Conservation (phyloP, 106 monocot genomes). For the Acorus calamus region DNA sequence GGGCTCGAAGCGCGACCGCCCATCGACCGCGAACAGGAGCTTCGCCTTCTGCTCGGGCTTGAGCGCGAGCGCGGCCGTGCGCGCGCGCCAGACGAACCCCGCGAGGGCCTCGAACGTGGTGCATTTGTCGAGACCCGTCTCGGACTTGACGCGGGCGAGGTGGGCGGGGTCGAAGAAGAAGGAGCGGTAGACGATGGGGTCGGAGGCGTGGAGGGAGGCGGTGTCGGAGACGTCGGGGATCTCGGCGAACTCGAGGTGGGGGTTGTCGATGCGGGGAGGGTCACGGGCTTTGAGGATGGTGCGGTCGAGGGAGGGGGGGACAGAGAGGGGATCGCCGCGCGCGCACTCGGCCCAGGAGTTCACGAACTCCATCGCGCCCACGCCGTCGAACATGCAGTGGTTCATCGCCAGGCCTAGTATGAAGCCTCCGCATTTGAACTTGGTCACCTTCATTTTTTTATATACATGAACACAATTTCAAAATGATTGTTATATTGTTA, state of each 20-base stretch:
- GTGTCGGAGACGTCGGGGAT: constrained; percentile 26
- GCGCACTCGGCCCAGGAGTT: constrained; percentile 39
- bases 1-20: constrained; percentile 20
- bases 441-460: constrained; percentile 31
- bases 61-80: constrained; percentile 22
- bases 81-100: constrained; percentile 37
- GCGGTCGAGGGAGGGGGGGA: constrained; percentile 39
- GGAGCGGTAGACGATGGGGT: constrained; percentile 12
- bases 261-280: constrained; percentile 20
- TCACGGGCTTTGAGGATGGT: constrained; percentile 23
- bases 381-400: constrained; percentile 47
- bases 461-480: too few relatives aligned
- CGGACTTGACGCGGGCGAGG: constrained; percentile 24
- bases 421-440: constrained; percentile 49
- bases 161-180: constrained; percentile 29
- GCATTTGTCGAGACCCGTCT: constrained; percentile 6
- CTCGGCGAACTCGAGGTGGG: constrained; percentile 40
- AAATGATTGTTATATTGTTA: too few relatives aligned
- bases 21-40: constrained; percentile 51
- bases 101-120: constrained; percentile 38
- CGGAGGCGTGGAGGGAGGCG: constrained; percentile 1
- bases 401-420: constrained; percentile 29
- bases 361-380: constrained; percentile 28
- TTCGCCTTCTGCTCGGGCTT: constrained; percentile 23
- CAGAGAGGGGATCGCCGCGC: constrained; percentile 20